Percentiles rank a stretch among this genome's conserved stretches.
Conservation (phyloP, 805 yeast genomes). For the Ogataea nakhonphanomensis region DNA sequence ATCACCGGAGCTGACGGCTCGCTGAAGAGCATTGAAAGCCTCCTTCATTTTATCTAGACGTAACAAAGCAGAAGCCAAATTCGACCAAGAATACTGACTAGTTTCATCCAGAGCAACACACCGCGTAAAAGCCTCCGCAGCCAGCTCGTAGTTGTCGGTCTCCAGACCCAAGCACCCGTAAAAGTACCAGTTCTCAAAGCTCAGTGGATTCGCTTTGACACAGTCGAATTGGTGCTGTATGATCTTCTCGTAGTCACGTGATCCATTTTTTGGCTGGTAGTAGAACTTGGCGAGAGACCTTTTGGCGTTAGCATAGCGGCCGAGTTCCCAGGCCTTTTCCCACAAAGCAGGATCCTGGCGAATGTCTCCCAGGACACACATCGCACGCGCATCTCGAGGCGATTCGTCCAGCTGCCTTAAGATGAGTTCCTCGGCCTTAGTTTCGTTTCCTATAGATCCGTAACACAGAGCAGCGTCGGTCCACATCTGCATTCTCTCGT, state of each 20-base stretch:
- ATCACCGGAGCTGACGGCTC: slow-evolving; percentile 69
- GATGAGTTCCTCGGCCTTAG: slow-evolving; percentile 60
- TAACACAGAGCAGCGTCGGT: slow-evolving; percentile 88
- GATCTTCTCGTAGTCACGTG: slow-evolving; percentile 50
- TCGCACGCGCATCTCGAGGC: slow-evolving; percentile 79
- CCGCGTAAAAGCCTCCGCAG: slow-evolving; percentile 89
- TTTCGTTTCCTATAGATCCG: slow-evolving; percentile 76
- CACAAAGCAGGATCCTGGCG: slow-evolving; percentile 72
- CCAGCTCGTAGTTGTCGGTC: slow-evolving; percentile 61
- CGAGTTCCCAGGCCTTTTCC: slow-evolving; percentile 84
- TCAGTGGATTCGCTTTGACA: slow-evolving; percentile 66
- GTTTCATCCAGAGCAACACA: slow-evolving; percentile 83
- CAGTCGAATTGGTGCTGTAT: slow-evolving; percentile 73
- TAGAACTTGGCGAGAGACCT: slow-evolving; percentile 72
- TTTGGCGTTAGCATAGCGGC: slow-evolving; percentile 81
- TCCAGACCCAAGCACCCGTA: slow-evolving; percentile 91
- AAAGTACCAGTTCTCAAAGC: slow-evolving; percentile 82
- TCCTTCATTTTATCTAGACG: slow-evolving; percentile 62
- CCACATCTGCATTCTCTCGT: slow-evolving; percentile 69
- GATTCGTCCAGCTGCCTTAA: slow-evolving; percentile 47
- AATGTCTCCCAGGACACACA: slow-evolving; percentile 82
- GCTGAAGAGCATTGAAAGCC: slow-evolving; percentile 80
- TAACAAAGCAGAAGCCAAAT: slow-evolving; percentile 76
- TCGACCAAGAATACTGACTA: slow-evolving; percentile 85
- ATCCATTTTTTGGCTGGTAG: slow-evolving; percentile 63